These are phyloP conservation scores for Elsinoe fawcettii DNA, from an alignment of 2,329 filamentous ascomycete genomes.

Conservation along the genomic window DNA sequence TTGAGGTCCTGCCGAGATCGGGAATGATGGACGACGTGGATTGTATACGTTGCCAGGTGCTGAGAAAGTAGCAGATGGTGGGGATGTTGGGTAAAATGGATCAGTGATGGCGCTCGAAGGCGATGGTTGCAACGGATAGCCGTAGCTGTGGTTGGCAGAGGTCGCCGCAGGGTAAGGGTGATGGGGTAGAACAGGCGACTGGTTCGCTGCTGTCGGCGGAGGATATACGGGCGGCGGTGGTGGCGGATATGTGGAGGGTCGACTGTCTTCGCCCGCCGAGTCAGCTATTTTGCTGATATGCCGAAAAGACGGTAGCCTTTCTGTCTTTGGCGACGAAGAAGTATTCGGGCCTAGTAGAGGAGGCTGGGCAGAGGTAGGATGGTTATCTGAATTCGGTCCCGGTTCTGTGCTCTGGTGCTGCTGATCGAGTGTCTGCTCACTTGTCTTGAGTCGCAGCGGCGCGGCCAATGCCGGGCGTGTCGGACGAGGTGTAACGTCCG, in stretches of 20 bases:
- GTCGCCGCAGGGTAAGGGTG: slow-evolving; percentile 22
- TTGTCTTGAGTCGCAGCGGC: slow-evolving; percentile 13
- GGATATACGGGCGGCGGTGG: slow-evolving; percentile 16
- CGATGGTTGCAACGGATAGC: slow-evolving; percentile 16
- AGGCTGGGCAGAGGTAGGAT: slow-evolving; percentile 23
- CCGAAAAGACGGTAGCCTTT: slow-evolving; percentile 27
- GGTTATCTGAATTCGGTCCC: slow-evolving; percentile 19
- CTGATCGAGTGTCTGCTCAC: not conserved
- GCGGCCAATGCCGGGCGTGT: slow-evolving; percentile 5
- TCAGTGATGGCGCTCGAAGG: slow-evolving; percentile 16
- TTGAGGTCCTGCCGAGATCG: not conserved
- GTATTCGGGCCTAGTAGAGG: slow-evolving; percentile 19
- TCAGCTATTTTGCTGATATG: slow-evolving; percentile 28
- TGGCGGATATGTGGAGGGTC: slow-evolving; percentile 17
- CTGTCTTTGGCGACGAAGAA: slow-evolving; percentile 20
- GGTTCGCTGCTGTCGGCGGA: slow-evolving; percentile 23
- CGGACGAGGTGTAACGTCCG: slow-evolving; percentile 11
- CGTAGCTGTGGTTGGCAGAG: slow-evolving; percentile 21
- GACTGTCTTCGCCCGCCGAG: slow-evolving; percentile 22
- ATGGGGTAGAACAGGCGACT: slow-evolving; percentile 24
- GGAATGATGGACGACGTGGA: slow-evolving; percentile 13
- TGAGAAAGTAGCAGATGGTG: slow-evolving; percentile 16
- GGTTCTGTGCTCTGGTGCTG: not conserved
- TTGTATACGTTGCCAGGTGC: slow-evolving; percentile 3
- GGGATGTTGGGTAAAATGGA: slow-evolving; percentile 16